phyloP scores from a whole-genome alignment of 2,329 filamentous ascomycete species.

The Akanthomyces lecanii region DNA sequence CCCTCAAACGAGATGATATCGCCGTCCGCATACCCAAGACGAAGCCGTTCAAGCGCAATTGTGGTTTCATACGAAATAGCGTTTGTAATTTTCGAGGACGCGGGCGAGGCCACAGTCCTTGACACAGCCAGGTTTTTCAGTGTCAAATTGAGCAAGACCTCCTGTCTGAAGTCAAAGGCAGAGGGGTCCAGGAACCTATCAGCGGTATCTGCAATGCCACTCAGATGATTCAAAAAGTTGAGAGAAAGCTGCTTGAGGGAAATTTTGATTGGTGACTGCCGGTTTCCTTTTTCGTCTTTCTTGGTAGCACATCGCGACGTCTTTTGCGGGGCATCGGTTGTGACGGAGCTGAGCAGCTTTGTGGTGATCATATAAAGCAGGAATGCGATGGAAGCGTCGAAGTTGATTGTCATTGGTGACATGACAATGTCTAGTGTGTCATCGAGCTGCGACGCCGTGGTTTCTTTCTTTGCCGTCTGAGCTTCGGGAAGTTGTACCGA shows the following conservation, averaged over 20 bases:
- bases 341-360: constrained; percentile 45
- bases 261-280: constrained; percentile 34
- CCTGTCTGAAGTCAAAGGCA: constrained; percentile 35
- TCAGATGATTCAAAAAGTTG: constrained; percentile 52
- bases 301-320: constrained; percentile 15
- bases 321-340: constrained; percentile 19
- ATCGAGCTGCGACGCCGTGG: constrained; percentile 16
- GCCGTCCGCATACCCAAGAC: constrained; percentile 58
- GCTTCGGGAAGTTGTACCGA: constrained; percentile 39
- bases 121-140: constrained; percentile 10
- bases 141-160: constrained; percentile 21
- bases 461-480: neutral
- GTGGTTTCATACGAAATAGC: constrained; percentile 28
- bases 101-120: neutral
- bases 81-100: neutral
- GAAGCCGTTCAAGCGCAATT: constrained; percentile 53
- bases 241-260: constrained; percentile 47
- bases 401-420: constrained; percentile 49
- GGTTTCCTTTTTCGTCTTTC: constrained; percentile 26
- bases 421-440: constrained; percentile 47
- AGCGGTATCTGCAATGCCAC: constrained; percentile 48
- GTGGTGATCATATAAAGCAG: constrained; percentile 48
- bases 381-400: constrained; percentile 54
- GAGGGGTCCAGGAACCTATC: constrained; percentile 41
- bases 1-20: constrained; percentile 62